phyloP scores from a whole-genome alignment of 306 rosid genomes.

The Datisca glomerata region DNA sequence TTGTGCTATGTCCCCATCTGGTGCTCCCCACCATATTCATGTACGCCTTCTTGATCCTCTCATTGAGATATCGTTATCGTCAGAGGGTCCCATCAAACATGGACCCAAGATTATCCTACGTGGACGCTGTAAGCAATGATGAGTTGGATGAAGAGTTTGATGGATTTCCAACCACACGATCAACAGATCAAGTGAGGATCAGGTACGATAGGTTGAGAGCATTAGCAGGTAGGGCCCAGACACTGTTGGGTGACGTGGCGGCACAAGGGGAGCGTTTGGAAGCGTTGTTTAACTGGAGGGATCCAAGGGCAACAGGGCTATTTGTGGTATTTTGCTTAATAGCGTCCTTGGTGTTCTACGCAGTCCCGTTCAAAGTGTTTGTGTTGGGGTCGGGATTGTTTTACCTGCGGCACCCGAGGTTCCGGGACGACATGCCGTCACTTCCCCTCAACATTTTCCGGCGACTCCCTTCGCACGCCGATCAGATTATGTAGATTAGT shows the following conservation, averaged over 20 bases:
- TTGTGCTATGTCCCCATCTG: slow-evolving; percentile 42
- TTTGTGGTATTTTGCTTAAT: slow-evolving; percentile 53
- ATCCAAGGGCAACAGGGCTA: slow-evolving; percentile 78
- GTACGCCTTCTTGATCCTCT: slow-evolving; percentile 51
- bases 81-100: slow-evolving; percentile 28
- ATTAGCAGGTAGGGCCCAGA: slow-evolving; percentile 74
- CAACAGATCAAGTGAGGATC: slow-evolving; percentile 34
- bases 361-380: slow-evolving; percentile 48
- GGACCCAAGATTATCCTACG: slow-evolving; percentile 58
- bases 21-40: slow-evolving; percentile 62
- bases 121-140: slow-evolving; percentile 50
- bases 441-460: slow-evolving; percentile 52
- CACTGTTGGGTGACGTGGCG: slow-evolving; percentile 64
- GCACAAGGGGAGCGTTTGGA: slow-evolving; percentile 87
- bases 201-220: slow-evolving; percentile 68
- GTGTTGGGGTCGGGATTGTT: slow-evolving; percentile 46
- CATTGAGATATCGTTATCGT: slow-evolving; percentile 36
- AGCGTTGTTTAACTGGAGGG: slow-evolving; percentile 66
- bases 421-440: slow-evolving; percentile 76
- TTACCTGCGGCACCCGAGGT: slow-evolving; percentile 55
- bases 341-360: slow-evolving; percentile 57
- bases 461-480: slow-evolving; percentile 54
- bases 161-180: slow-evolving; percentile 47
- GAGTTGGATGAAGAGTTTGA: slow-evolving; percentile 89
- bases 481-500: slow-evolving; percentile 49